Evolutionary conservation across 805 yeast genomes (phyloP).

Genomic region (Kluyveromyces aestuarii): DNA sequence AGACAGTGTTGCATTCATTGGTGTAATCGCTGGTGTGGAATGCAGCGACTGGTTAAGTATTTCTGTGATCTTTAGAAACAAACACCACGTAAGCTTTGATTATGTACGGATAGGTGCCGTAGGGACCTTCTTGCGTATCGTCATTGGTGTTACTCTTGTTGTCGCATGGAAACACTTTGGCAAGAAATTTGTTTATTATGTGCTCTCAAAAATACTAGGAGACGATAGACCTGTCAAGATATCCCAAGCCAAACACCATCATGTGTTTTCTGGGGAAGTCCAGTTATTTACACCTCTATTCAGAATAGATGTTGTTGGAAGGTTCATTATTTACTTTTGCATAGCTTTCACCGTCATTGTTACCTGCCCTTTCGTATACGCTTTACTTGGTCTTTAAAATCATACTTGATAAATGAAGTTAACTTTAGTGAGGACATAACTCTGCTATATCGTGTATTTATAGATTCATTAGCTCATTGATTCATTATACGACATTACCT

Average conservation of each 20-base stretch:
- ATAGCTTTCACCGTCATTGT: slow-evolving; percentile 48
- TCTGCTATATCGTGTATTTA: too few species aligned
- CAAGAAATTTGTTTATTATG: slow-evolving; percentile 52
- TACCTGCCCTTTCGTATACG: slow-evolving; percentile 23
- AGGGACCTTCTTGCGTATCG: slow-evolving; percentile 37
- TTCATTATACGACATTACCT: too few species aligned
- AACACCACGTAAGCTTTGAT: slow-evolving; percentile 1
- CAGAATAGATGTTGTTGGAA: slow-evolving; percentile 68
- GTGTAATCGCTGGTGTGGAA: slow-evolving; percentile 76
- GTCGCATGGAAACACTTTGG: slow-evolving; percentile 64
- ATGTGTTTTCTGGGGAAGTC: slow-evolving; percentile 22
- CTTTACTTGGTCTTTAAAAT: background rate
- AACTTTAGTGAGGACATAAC: too few species aligned
- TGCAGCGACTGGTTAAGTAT: slow-evolving; percentile 45
- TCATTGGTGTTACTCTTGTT: slow-evolving; percentile 54
- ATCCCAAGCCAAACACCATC: slow-evolving; percentile 16
- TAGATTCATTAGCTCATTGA: too few species aligned
- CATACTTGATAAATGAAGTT: too few species aligned
- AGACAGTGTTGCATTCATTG: slow-evolving; percentile 87
- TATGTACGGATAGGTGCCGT: slow-evolving; percentile 4
- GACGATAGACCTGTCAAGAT: slow-evolving; percentile 19
- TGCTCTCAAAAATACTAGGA: slow-evolving; percentile 28
- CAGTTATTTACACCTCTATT: slow-evolving; percentile 54
- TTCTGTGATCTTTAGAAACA: slow-evolving; percentile 28
- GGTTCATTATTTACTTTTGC: slow-evolving; percentile 76